Percentiles rank a stretch among this genome's conserved stretches.
phyloP scores from a whole-genome alignment of 2,329 filamentous ascomycete species.

The Teratosphaeria zuluensis region DNA sequence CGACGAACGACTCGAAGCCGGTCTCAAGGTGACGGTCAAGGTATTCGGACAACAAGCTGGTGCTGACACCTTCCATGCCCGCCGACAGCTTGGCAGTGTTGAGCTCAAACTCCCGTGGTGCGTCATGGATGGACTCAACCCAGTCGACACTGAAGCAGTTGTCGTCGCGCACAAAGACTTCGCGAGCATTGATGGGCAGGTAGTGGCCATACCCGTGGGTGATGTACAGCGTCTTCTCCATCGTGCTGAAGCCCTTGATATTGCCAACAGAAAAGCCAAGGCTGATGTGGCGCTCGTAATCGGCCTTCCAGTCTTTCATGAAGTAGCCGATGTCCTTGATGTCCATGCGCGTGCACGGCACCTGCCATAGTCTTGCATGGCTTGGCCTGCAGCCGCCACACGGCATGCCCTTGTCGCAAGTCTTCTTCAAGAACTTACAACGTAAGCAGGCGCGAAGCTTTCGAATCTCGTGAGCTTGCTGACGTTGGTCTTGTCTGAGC shows the following conservation, averaged over 20 bases:
- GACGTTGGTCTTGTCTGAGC: conserved; percentile 82
- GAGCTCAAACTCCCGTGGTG: conserved; percentile 72
- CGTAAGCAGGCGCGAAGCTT: conserved; percentile 88
- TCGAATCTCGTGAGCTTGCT: conserved; percentile 92
- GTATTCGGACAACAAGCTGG: conserved; percentile 75
- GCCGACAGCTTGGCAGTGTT: conserved; percentile 83
- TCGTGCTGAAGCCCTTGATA: conserved; percentile 70
- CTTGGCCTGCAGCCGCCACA: conserved; percentile 93
- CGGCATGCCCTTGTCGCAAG: conserved; percentile 93
- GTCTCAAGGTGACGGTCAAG: conserved; percentile 90
- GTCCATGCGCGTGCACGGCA: conserved; percentile 93
- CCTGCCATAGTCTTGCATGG: conserved; percentile 91
- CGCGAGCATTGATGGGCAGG: conserved; percentile 83
- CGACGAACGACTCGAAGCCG: conserved; percentile 85
- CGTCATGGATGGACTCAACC: conserved; percentile 71
- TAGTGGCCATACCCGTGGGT: conserved; percentile 94
- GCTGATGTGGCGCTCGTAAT: conserved; percentile 83
- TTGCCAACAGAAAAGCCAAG: conserved; percentile 86
- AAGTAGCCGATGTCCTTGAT: conserved; percentile 98
- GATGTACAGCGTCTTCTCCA: conserved; percentile 68
- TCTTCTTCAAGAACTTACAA: conserved; percentile 99
- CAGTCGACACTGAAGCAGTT: conserved; percentile 90
- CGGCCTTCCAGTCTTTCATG: conserved; percentile 98
- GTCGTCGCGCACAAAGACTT: conserved; percentile 85
- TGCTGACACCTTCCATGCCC: conserved; percentile 77